Evolutionary conservation across 805 yeast genomes (phyloP).

Genomic region (Saccharomycopsis javanensis): DNA sequence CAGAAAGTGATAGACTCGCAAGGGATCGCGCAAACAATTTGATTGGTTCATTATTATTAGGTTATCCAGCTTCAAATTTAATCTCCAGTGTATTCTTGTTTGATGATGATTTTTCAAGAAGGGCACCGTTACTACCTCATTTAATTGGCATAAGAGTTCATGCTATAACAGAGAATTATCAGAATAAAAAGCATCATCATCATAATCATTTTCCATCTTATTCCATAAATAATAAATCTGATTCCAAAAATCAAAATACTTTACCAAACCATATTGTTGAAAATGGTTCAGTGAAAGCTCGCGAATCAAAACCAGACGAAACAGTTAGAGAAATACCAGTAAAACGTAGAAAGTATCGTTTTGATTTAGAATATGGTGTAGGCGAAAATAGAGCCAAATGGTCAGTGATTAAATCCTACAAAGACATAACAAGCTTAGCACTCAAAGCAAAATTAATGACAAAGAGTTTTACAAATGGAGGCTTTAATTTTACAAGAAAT

Average conservation of each 20-base stretch:
- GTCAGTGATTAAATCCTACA: constrained; percentile 63
- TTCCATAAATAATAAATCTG: background rate
- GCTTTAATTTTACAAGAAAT: constrained; percentile 9
- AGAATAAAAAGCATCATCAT: background rate
- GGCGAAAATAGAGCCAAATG: constrained; percentile 72
- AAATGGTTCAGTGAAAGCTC: constrained; percentile 20
- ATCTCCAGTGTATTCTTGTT: constrained; percentile 64
- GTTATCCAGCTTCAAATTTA: constrained; percentile 64
- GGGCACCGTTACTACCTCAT: constrained; percentile 76
- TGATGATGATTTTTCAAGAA: constrained; percentile 65
- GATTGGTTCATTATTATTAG: constrained; percentile 47
- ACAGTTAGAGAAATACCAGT: background rate
- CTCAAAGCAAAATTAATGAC: constrained; percentile 6
- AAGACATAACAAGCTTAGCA: constrained; percentile 46
- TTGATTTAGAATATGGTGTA: constrained; percentile 86
- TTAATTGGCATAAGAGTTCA: constrained; percentile 58
- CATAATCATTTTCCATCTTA: background rate
- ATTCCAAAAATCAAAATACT: background rate
- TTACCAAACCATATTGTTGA: background rate
- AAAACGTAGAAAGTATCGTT: constrained; percentile 35
- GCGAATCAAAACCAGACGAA: background rate
- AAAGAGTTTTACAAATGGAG: constrained; percentile 4
- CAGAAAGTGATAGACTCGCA: constrained; percentile 10
- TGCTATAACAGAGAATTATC: constrained; percentile 32
- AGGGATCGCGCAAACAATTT: constrained; percentile 22